phyloP scores from a whole-genome alignment of 2,329 filamentous ascomycete genomes.

The Penicillium occitanis region DNA sequence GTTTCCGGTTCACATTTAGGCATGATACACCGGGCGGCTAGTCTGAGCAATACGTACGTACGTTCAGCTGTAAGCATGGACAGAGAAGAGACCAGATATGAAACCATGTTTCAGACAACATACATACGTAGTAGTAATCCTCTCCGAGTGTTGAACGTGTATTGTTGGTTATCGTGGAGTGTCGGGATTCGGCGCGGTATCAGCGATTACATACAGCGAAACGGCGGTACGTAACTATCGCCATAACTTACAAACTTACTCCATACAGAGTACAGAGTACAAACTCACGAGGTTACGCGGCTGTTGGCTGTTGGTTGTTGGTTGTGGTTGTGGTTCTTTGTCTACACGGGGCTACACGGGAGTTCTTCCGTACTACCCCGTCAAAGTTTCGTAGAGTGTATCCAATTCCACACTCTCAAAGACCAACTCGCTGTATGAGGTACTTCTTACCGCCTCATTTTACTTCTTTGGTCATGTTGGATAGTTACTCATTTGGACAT shows the following conservation, averaged over 20 bases:
- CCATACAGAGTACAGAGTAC: not conserved
- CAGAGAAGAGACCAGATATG: not conserved
- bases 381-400: not conserved
- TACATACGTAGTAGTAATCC: not conserved
- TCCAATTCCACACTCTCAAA: not conserved
- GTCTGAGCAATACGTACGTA: too few relatives aligned
- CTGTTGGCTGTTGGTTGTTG: not conserved
- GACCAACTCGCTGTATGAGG: not conserved
- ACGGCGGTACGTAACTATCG: not conserved
- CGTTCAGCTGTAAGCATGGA: not conserved
- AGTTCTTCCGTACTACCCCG: not conserved
- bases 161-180: constrained; percentile 5
- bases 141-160: not conserved
- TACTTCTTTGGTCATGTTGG: not conserved
- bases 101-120: not conserved
- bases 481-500: not conserved
- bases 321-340: not conserved
- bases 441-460: not conserved
- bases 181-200: constrained; percentile 4
- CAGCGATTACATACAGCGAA: not conserved
- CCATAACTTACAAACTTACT: not conserved
- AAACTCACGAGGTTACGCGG: not conserved
- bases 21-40: not conserved
- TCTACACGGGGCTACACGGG: not conserved
- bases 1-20: not conserved